phyloP scores from a whole-genome alignment of 176 grass and related monocot species.

The Juncus inflexus region DNA sequence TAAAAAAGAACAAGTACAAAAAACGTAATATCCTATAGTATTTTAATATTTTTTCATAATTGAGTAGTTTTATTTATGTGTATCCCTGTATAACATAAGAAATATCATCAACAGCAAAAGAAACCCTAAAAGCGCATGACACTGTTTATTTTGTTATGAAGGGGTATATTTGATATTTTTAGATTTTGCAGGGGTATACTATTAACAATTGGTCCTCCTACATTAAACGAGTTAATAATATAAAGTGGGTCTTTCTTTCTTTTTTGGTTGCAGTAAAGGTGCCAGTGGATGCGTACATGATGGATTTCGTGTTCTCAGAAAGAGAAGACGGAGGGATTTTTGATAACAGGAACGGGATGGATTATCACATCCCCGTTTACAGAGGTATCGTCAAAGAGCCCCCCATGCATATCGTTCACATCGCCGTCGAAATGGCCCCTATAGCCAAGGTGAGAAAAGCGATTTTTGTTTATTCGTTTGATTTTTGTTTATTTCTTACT shows the following conservation, averaged over 20 bases:
- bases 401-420: conserved; percentile 91
- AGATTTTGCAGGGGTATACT: too few species aligned
- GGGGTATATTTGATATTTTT: too few species aligned
- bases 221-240: too few species aligned
- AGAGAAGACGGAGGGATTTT: conserved; percentile 80
- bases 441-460: conserved; percentile 99
- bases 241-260: not conserved
- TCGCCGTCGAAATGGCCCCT: conserved; percentile 95
- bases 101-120: not conserved
- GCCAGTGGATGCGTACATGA: conserved; percentile 91
- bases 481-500: conserved; percentile 1
- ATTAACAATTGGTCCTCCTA: too few species aligned
- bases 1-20: too few species aligned
- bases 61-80: not conserved
- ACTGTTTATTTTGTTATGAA: too few species aligned
- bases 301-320: conserved; percentile 99
- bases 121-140: too few species aligned
- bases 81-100: conserved; percentile 5
- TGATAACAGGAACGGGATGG: conserved; percentile 81
- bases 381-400: conserved; percentile 68
- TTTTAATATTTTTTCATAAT: too few species aligned
- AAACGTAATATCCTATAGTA: not conserved
- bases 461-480: too few species aligned
- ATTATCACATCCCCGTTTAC: conserved; percentile 84
- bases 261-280: conserved; percentile 62